phyloP scores from a whole-genome alignment of 305 asterid genomes.

The Solanum hybrid region DNA sequence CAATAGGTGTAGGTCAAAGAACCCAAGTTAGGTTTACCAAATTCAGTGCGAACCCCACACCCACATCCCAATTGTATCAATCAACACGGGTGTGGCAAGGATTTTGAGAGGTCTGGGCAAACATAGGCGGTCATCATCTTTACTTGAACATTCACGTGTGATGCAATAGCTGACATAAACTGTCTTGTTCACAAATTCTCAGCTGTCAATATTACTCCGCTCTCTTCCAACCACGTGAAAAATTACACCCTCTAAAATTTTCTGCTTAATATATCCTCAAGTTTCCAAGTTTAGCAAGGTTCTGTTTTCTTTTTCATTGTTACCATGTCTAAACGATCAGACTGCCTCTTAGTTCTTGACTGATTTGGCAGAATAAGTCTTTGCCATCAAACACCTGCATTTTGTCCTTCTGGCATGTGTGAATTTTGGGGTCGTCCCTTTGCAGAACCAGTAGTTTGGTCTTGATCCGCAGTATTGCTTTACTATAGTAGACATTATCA shows the following conservation, averaged over 20 bases:
- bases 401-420: not conserved
- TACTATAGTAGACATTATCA: not conserved
- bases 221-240: not conserved
- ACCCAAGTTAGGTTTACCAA: not conserved
- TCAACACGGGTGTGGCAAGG: not conserved
- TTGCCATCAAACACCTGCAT: not conserved
- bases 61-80: not conserved
- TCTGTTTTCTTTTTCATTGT: not conserved
- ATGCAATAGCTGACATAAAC: not conserved
- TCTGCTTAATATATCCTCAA: not conserved
- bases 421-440: not conserved
- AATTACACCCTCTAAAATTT: not conserved
- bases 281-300: not conserved
- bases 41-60: not conserved
- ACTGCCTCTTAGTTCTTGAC: not conserved
- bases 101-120: not conserved
- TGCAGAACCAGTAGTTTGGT: not conserved
- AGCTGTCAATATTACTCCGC: not conserved
- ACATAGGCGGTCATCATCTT: not conserved
- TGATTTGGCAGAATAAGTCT: not conserved
- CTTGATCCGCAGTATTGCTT: not conserved
- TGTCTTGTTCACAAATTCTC: not conserved
- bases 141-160: not conserved
- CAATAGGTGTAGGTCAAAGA: not conserved
- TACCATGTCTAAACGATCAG: not conserved